phyloP scores from a whole-genome alignment of 2,329 filamentous ascomycete genomes.

The Ambrosiella cleistominuta region DNA sequence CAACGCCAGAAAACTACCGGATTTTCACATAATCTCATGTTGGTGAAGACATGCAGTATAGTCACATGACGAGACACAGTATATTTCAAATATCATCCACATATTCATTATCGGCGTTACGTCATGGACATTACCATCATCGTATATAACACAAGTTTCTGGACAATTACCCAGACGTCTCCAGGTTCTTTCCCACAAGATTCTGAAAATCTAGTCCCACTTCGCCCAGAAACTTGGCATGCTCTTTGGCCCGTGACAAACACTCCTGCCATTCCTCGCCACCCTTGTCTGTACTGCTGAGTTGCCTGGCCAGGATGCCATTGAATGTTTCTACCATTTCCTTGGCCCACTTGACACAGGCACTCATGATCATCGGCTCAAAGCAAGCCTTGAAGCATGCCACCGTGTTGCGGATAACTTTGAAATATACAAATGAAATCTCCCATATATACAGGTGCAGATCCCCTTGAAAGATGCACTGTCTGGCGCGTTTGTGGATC shows the following conservation, averaged over 20 bases:
- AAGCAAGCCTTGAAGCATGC: conserved; percentile 78
- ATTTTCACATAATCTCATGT: background rate
- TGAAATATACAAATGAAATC: conserved; percentile 89
- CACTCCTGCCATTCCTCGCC: conserved; percentile 67
- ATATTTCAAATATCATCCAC: background rate
- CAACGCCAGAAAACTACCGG: background rate
- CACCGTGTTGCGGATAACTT: conserved; percentile 82
- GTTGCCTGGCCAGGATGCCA: conserved; percentile 58
- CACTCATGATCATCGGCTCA: conserved; percentile 71
- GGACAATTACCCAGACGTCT: conserved; percentile 14
- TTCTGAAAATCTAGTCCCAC: conserved; percentile 83
- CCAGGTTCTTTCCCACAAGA: conserved; percentile 48
- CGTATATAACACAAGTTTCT: background rate
- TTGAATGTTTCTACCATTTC: conserved; percentile 88
- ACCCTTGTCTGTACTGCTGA: conserved; percentile 69
- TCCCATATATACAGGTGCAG: conserved; percentile 89
- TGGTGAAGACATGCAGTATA: background rate
- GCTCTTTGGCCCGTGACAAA: conserved; percentile 62
- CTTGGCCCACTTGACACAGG: conserved; percentile 97
- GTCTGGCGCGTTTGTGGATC: conserved; percentile 67
- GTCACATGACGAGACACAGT: background rate
- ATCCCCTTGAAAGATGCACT: conserved; percentile 90
- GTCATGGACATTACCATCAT: background rate
- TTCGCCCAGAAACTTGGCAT: conserved; percentile 62
- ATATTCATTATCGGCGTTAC: background rate